Conservation (phyloP, 768 basidiomycete genomes). For the Suillus clintonianus region DNA sequence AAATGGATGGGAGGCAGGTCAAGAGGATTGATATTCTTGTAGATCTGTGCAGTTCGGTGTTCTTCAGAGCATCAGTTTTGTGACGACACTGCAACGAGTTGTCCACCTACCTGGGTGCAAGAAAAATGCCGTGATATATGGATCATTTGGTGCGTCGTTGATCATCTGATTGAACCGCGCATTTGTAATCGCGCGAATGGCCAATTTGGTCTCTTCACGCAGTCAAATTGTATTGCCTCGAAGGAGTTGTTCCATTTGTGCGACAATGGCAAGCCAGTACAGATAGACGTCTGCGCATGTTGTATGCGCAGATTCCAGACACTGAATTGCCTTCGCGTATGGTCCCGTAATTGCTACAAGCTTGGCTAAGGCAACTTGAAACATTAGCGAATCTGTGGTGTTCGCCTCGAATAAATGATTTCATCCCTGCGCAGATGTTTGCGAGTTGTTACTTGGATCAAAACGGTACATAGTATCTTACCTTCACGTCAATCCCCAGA, state of each 20-base stretch:
- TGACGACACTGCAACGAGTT: too few relatives aligned
- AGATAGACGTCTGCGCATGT: slow-evolving; percentile 26
- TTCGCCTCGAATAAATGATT: too few relatives aligned
- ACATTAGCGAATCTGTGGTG: background rate
- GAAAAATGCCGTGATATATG: too few relatives aligned
- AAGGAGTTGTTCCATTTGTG: slow-evolving; percentile 12
- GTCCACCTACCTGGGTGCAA: too few relatives aligned
- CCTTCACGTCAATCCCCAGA: too few relatives aligned
- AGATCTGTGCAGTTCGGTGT: too few relatives aligned
- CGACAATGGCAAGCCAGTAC: slow-evolving; percentile 24
- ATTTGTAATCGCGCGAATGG: slow-evolving; percentile 18
- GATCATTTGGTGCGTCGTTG: slow-evolving; percentile 12
- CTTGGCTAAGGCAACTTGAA: slow-evolving; percentile 10
- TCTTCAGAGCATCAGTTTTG: too few relatives aligned
- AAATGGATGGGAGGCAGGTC: too few relatives aligned
- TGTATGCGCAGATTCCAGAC: slow-evolving; percentile 21
- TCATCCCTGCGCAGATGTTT: too few relatives aligned
- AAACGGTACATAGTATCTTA: too few relatives aligned
- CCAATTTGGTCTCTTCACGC: background rate
- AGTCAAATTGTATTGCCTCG: slow-evolving; percentile 1
- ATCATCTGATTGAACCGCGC: slow-evolving; percentile 24
- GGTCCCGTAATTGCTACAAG: slow-evolving; percentile 13
- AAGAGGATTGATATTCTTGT: too few relatives aligned
- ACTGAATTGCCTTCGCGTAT: slow-evolving; percentile 22
- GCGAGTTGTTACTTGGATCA: too few relatives aligned